These are phyloP conservation scores for Emergomyces africanus DNA, from an alignment of 2,329 filamentous ascomycete genomes.

Conservation along the genomic window DNA sequence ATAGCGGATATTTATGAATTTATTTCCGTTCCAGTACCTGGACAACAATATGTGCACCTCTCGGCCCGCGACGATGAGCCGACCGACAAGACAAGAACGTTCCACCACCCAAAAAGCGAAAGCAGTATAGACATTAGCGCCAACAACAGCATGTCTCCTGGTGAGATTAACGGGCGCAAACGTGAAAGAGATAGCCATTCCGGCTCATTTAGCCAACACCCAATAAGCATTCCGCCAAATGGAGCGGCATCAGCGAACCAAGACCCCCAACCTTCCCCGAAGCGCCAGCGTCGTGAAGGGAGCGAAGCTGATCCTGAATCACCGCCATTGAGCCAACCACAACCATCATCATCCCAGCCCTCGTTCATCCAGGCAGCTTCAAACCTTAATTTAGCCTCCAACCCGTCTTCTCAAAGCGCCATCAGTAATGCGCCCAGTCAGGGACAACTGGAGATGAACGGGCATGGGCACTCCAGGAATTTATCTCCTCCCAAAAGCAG, in stretches of 20 bases:
- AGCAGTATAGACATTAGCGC: constrained; percentile 12
- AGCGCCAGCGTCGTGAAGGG: constrained; percentile 20
- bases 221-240: constrained; percentile 1
- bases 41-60: constrained; percentile 31
- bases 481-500: constrained; percentile 1
- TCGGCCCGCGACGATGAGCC: constrained; percentile 20
- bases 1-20: constrained; percentile 48
- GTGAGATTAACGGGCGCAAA: constrained; percentile 11
- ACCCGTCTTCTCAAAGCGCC: neutral
- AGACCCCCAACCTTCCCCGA: constrained; percentile 20
- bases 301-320: neutral
- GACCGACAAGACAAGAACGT: constrained; percentile 25
- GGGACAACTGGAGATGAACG: neutral
- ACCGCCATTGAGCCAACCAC: neutral
- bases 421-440: neutral
- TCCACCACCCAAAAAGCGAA: constrained; percentile 15
- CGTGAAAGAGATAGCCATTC: constrained; percentile 8
- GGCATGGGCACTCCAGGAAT: neutral
- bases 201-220: constrained; percentile 2
- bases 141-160: constrained; percentile 4
- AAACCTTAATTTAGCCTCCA: constrained; percentile 1
- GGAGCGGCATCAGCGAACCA: neutral
- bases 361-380: constrained; percentile 3
- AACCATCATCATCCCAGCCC: neutral
- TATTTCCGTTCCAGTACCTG: constrained; percentile 30